phyloP scores from a whole-genome alignment of 2,329 filamentous ascomycete species.

The Dactylellina parvicollis region DNA sequence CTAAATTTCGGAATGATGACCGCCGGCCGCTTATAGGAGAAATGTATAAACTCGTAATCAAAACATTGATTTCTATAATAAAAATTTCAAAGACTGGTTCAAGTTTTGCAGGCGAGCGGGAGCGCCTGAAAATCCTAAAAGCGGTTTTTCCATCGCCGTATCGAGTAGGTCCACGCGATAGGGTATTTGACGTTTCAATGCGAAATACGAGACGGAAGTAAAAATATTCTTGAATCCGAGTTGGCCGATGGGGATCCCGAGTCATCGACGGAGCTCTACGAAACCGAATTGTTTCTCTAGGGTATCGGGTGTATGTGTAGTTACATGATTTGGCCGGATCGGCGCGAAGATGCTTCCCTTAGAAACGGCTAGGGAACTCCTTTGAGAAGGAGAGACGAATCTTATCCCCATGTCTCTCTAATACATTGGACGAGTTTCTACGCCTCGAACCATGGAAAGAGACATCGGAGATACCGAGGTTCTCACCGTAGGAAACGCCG shows the following conservation, averaged over 20 bases:
- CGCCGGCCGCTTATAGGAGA: not conserved
- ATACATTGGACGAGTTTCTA: not conserved
- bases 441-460: not conserved
- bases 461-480: not conserved
- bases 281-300: not conserved
- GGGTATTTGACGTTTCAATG: conserved; percentile 20
- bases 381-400: conserved; percentile 7
- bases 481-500: too few species aligned
- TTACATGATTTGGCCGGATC: conserved; percentile 1
- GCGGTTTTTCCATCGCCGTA: conserved; percentile 2
- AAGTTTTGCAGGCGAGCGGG: not conserved
- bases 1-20: conserved; percentile 3
- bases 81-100: conserved; percentile 15
- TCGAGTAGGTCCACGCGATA: conserved; percentile 13
- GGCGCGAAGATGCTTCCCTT: not conserved
- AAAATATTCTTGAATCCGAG: not conserved
- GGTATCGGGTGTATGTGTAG: not conserved
- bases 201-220: not conserved
- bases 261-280: not conserved
- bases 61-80: conserved; percentile 23
- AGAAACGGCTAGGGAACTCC: not conserved
- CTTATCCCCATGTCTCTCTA: not conserved
- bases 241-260: not conserved
- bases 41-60: not conserved
- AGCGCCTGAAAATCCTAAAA: conserved; percentile 19